Conservation (phyloP, 257 asterid species). For the Rehmannia glutinosa region DNA sequence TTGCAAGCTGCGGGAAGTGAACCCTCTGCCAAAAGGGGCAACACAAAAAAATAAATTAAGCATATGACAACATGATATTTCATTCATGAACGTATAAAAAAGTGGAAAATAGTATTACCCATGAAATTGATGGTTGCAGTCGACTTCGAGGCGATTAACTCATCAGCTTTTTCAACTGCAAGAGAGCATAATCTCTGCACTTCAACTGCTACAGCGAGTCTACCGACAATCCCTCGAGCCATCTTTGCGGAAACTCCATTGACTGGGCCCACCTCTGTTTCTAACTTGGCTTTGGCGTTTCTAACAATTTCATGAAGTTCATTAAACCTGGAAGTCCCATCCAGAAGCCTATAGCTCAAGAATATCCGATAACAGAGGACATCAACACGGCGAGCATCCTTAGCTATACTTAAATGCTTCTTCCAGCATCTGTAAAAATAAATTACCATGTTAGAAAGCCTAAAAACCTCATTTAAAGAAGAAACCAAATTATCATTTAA, state of each 20-base stretch:
- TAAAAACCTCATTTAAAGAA: not conserved
- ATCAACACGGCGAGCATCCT: slow-evolving; percentile 73
- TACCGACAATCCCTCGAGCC: slow-evolving; percentile 72
- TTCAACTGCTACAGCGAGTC: slow-evolving; percentile 58
- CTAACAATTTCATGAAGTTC: slow-evolving; percentile 54
- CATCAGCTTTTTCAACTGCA: slow-evolving; percentile 62
- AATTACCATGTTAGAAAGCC: not conserved
- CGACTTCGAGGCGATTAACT: slow-evolving; percentile 40
- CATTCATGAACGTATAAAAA: slow-evolving; percentile 11
- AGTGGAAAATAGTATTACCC: slow-evolving; percentile 31
- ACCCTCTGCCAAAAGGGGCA: slow-evolving; percentile 51
- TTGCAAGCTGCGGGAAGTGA: slow-evolving; percentile 85
- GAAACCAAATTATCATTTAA: not conserved
- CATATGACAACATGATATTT: slow-evolving; percentile 7
- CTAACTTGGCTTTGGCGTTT: slow-evolving; percentile 66
- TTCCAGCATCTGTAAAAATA: slow-evolving; percentile 57
- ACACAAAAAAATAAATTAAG: slow-evolving; percentile 2
- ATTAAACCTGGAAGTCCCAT: slow-evolving; percentile 55
- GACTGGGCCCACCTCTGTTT: slow-evolving; percentile 66
- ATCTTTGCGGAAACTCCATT: slow-evolving; percentile 68
- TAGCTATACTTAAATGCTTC: slow-evolving; percentile 66
- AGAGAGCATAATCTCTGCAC: slow-evolving; percentile 60
- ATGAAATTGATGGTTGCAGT: slow-evolving; percentile 27
- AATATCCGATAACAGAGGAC: slow-evolving; percentile 57
- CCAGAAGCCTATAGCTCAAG: slow-evolving; percentile 61